Percentiles rank a stretch among this genome's conserved stretches.
Evolutionary conservation across 1,284 basidiomycete species (phyloP).

Genomic region (Cryptococcus sp.): DNA sequence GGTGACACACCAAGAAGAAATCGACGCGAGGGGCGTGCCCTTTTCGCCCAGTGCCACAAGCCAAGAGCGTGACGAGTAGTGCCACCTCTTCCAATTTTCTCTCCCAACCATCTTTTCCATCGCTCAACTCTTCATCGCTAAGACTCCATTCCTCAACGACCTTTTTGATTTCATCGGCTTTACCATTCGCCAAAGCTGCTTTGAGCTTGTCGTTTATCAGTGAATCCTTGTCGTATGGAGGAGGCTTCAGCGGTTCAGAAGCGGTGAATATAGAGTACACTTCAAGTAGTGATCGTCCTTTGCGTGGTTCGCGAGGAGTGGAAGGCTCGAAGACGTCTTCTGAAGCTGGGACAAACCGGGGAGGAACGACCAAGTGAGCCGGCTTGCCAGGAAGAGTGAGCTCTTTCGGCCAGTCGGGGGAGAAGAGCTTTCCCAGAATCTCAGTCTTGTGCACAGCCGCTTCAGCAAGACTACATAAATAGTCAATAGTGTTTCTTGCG

Average conservation of each 20-base stretch:
- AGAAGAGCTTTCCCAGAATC: slow-evolving; percentile 5
- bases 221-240: slow-evolving; percentile 60
- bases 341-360: background rate
- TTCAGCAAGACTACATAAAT: slow-evolving; percentile 56
- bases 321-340: slow-evolving; percentile 7
- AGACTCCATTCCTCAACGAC: slow-evolving; percentile 59
- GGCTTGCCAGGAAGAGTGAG: slow-evolving; percentile 2
- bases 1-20: slow-evolving; percentile 60
- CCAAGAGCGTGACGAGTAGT: slow-evolving; percentile 59
- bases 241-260: slow-evolving; percentile 52
- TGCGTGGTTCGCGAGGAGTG: slow-evolving; percentile 5
- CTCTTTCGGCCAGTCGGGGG: slow-evolving; percentile 5
- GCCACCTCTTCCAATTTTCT: slow-evolving; percentile 60
- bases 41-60: slow-evolving; percentile 59
- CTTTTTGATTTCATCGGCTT: slow-evolving; percentile 57
- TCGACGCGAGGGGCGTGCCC: slow-evolving; percentile 62
- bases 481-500: slow-evolving; percentile 3
- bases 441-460: slow-evolving; percentile 56
- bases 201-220: slow-evolving; percentile 56
- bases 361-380: background rate
- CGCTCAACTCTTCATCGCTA: slow-evolving; percentile 52
- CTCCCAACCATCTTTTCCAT: slow-evolving; percentile 52
- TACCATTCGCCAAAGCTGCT: slow-evolving; percentile 53
- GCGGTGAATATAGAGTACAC: slow-evolving; percentile 34
- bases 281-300: slow-evolving; percentile 26